Percentiles rank a stretch among this genome's conserved stretches.
These are phyloP conservation scores for Hypholoma sublateritium DNA, from an alignment of 768 basidiomycete species.

Conservation along the genomic window DNA sequence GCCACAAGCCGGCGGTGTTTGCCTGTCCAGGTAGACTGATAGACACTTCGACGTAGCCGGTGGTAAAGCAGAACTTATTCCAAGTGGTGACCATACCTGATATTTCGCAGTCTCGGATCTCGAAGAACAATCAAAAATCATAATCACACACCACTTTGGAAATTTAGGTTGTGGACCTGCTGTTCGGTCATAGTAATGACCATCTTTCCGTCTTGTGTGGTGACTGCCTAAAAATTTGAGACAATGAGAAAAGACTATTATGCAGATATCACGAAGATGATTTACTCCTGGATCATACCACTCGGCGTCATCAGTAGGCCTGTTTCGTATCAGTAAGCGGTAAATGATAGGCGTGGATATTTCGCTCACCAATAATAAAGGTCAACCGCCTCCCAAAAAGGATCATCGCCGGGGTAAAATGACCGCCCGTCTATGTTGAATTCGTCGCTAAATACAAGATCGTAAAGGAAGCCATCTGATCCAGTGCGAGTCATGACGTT, in stretches of 20 bases:
- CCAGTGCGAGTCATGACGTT: slow-evolving; percentile 57
- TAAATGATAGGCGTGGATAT: background rate
- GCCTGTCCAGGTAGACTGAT: slow-evolving; percentile 73
- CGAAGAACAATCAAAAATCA: background rate
- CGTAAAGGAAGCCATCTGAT: slow-evolving; percentile 73
- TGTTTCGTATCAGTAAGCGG: slow-evolving; percentile 10
- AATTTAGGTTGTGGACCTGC: slow-evolving; percentile 78
- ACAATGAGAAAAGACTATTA: slow-evolving; percentile 12
- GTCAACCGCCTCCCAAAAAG: slow-evolving; percentile 86
- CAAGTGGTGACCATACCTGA: slow-evolving; percentile 76
- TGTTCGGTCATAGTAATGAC: slow-evolving; percentile 77
- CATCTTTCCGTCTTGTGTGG: slow-evolving; percentile 75
- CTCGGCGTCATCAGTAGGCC: slow-evolving; percentile 75
- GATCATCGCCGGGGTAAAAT: slow-evolving; percentile 77
- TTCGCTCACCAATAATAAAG: slow-evolving; percentile 77
- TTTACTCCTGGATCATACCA: slow-evolving; percentile 77
- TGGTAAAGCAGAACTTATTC: slow-evolving; percentile 96
- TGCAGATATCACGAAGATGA: no score
- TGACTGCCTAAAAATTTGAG: slow-evolving; percentile 46
- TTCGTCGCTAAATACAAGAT: slow-evolving; percentile 89
- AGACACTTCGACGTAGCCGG: slow-evolving; percentile 86
- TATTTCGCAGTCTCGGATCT: background rate
- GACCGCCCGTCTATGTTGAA: slow-evolving; percentile 56
- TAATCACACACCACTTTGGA: slow-evolving; percentile 62
- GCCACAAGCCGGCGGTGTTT: slow-evolving; percentile 77